A percentile compares a stretch with the other conserved stretches of the same genome.
Evolutionary conservation across 495 filamentous ascomycete genomes (phyloP).

Genomic region (Penicillium herquei): DNA sequence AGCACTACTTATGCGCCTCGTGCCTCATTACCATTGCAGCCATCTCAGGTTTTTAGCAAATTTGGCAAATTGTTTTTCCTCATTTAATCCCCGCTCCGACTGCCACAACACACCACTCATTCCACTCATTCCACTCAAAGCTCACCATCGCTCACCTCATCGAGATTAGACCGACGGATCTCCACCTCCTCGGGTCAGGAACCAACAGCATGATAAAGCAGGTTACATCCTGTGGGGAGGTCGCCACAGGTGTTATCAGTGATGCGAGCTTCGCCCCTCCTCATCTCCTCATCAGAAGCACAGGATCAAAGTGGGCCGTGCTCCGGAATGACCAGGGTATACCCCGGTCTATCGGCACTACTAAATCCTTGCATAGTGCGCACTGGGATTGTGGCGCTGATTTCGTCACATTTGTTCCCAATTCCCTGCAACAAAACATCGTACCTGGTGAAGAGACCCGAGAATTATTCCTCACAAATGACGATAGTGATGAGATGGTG

Average conservation of each 20-base stretch:
- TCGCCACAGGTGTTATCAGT: constrained; percentile 4
- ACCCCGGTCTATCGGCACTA: background rate
- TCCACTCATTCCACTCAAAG: background rate
- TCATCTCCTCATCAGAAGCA: background rate
- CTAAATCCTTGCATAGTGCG: too few relatives aligned
- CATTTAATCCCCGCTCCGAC: constrained; percentile 2
- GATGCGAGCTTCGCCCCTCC: background rate
- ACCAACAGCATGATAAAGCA: background rate
- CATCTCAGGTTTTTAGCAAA: background rate
- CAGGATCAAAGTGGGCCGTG: background rate
- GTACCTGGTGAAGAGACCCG: too few relatives aligned
- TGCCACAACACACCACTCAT: background rate
- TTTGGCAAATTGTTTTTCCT: constrained; percentile 1
- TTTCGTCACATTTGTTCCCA: too few relatives aligned
- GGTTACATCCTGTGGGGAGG: constrained; percentile 16
- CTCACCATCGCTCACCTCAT: background rate
- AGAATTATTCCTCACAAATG: too few relatives aligned
- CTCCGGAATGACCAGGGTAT: background rate
- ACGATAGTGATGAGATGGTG: background rate
- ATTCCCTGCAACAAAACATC: too few relatives aligned
- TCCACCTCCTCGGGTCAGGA: constrained; percentile 9
- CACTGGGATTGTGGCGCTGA: too few relatives aligned
- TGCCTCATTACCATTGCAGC: background rate
- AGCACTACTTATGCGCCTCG: constrained; percentile 11
- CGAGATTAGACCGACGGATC: constrained; percentile 10